Evolutionary conservation across 1,284 basidiomycete genomes (phyloP), one percentile per base, ranked within the genome.

Genomic region (Ceratobasidium papillatum): DNA sequence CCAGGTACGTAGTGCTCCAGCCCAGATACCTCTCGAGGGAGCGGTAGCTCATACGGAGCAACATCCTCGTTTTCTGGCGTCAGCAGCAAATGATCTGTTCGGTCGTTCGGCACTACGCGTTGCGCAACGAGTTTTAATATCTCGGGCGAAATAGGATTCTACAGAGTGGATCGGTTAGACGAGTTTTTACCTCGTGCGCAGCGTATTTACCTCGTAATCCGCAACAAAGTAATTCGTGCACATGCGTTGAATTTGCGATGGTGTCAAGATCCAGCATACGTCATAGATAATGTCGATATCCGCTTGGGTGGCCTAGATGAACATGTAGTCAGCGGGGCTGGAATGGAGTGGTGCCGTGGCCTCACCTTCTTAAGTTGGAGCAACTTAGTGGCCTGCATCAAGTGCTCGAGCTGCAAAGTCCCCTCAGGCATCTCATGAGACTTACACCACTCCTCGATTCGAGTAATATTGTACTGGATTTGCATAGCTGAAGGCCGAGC

Each of bases 231-330:
- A 99, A 84, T 98, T 96, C 76, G 93, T 93, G 84, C 97, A 98
- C 89, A 98, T 95, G 80, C 97, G 94, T 85, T 99, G 98, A 79
- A 99, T 99, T 83, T 99, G 98, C 81, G 97, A 97, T 0, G 98
- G 98, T 75, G 96, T 99, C 69, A 99, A 87, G 92, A 99, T 99
- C 98, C 98, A 99, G 87, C 96, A 99, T 73, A 99, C 97, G 81
- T 98, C 94, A 81, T 98, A 99, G 79, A 99, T 97, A 79, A 99
- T 99, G 83, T 99, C 96, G 78, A 99, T 98, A 82, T 99, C 96
- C 32, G 92, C 91, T 49, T 94, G 87, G 0, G 95, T 94, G 8
- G 95, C 91, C 94, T 96, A 71, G 49, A 25, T 3, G 36, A 49
- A 14, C 54, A 51, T 22, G 54, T 17, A 45, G 27, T 76, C 27